These are phyloP conservation scores for Gautieria morchelliformis DNA, from an alignment of 768 basidiomycete species.

Conservation along the genomic window DNA sequence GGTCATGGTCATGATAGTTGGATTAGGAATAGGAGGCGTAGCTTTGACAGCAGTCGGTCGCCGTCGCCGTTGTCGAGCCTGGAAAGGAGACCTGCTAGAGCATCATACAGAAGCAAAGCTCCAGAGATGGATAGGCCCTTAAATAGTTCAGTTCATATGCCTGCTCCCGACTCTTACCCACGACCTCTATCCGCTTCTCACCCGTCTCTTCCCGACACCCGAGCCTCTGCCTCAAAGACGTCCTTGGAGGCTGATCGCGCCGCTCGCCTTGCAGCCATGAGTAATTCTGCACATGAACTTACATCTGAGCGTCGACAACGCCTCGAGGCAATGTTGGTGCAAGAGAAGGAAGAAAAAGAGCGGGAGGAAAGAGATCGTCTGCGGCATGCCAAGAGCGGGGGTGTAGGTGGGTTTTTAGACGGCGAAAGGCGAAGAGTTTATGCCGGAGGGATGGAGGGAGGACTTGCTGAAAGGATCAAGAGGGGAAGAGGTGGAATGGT, in stretches of 20 bases:
- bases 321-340: constrained; percentile 55
- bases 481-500: constrained; percentile 67
- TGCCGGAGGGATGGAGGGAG: constrained; percentile 50
- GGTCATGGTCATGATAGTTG: not conserved
- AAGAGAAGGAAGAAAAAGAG: constrained; percentile 71
- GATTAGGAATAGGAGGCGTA: not conserved
- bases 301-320: constrained; percentile 62
- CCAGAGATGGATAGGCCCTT: constrained; percentile 24
- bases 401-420: constrained; percentile 73
- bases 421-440: constrained; percentile 77
- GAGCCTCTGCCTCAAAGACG: constrained; percentile 12
- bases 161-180: constrained; percentile 38
- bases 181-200: constrained; percentile 23
- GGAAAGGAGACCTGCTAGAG: not conserved
- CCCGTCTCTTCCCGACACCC: constrained; percentile 13
- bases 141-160: constrained; percentile 20
- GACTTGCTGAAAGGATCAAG: constrained; percentile 68
- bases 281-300: constrained; percentile 57
- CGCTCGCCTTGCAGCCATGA: constrained; percentile 88
- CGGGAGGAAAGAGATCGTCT: constrained; percentile 57
- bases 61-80: not conserved
- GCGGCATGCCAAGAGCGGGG: constrained; percentile 48
- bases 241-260: constrained; percentile 47
- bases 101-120: constrained; percentile 9
- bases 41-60: not conserved